These are phyloP conservation scores for Monosporascus cannonballus DNA, from an alignment of 2,329 filamentous ascomycete species.

Conservation along the genomic window DNA sequence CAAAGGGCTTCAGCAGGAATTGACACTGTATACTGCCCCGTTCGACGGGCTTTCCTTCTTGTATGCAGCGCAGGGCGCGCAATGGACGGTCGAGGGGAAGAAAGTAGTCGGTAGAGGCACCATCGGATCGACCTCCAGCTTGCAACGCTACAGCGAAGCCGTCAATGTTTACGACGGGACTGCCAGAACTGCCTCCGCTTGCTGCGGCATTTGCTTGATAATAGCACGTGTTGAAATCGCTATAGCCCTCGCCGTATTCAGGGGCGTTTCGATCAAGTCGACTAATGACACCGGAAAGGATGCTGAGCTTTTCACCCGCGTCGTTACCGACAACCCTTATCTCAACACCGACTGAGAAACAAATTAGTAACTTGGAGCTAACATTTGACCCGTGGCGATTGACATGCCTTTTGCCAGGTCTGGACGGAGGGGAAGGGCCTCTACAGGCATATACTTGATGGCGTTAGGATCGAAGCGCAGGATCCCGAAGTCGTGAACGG, in stretches of 20 bases:
- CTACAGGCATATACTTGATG: slow-evolving; percentile 95
- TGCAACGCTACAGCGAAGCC: slow-evolving; percentile 89
- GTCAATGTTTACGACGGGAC: slow-evolving; percentile 93
- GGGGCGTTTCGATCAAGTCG: slow-evolving; percentile 93
- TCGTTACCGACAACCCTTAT: slow-evolving; percentile 98
- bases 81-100: slow-evolving; percentile 85
- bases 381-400: not conserved
- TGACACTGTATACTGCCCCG: slow-evolving; percentile 97
- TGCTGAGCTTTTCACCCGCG: slow-evolving; percentile 96
- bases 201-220: slow-evolving; percentile 97
- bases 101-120: slow-evolving; percentile 96
- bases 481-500: slow-evolving; percentile 97
- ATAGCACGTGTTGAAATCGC: slow-evolving; percentile 94
- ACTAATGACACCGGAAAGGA: slow-evolving; percentile 94
- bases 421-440: slow-evolving; percentile 72
- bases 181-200: slow-evolving; percentile 95
- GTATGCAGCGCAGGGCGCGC: slow-evolving; percentile 80
- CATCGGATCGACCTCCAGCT: slow-evolving; percentile 87
- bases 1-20: slow-evolving; percentile 94
- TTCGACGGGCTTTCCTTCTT: slow-evolving; percentile 66
- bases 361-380: slow-evolving; percentile 3
- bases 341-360: slow-evolving; percentile 67
- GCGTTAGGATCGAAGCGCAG: slow-evolving; percentile 91
- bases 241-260: slow-evolving; percentile 96
- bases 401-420: slow-evolving; percentile 66